Evolutionary conservation across 495 filamentous ascomycete species (phyloP).

Genomic region (Emericellopsis terricola): DNA sequence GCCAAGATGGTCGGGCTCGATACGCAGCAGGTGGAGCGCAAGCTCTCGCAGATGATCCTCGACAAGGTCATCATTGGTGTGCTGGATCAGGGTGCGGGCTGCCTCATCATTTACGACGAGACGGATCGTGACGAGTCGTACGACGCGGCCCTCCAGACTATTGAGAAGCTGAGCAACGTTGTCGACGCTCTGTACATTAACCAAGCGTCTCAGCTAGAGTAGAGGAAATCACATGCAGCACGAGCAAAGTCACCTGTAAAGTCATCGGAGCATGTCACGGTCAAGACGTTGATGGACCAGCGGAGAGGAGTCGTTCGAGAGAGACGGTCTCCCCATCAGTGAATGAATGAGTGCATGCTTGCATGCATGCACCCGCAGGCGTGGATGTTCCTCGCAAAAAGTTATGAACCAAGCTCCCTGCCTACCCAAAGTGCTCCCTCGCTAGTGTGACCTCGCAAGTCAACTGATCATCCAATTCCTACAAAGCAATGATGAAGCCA

Average conservation of each 20-base stretch:
- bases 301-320: no score
- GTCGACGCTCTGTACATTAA: conserved; percentile 96
- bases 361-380: no score
- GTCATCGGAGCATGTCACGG: no score
- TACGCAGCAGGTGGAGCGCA: conserved; percentile 90
- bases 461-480: no score
- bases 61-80: conserved; percentile 98
- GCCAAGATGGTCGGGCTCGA: conserved; percentile 94
- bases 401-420: no score
- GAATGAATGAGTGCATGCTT: no score
- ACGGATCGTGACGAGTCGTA: conserved; percentile 83
- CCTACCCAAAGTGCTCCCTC: no score
- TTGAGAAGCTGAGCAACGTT: conserved; percentile 93
- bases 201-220: conserved; percentile 91
- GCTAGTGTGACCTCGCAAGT: no score
- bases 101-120: conserved; percentile 93
- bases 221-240: conserved; percentile 9
- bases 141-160: conserved; percentile 83
- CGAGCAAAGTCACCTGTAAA: no score
- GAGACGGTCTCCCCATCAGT: no score
- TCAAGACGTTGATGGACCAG: no score
- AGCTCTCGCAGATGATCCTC: conserved; percentile 96
- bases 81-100: conserved; percentile 91
- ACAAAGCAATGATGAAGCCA: not conserved
- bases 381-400: no score